Evolutionary conservation across 2,329 filamentous ascomycete genomes (phyloP).

Genomic region (Xylaria digitata): DNA sequence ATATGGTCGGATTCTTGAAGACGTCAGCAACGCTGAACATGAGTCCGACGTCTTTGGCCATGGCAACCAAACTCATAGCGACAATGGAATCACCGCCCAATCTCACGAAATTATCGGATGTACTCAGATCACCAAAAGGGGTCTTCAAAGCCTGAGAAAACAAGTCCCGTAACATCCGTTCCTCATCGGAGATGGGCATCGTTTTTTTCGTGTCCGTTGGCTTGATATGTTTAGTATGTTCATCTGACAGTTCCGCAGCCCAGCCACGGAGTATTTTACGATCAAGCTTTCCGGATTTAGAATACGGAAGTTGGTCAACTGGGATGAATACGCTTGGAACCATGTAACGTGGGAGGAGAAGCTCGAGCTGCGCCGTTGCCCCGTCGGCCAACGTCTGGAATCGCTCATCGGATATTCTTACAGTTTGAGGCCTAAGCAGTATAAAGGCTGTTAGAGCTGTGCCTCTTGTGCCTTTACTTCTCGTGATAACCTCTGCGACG

Average conservation of each 20-base stretch:
- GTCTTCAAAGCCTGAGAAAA: slow-evolving; percentile 6
- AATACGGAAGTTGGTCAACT: too few species aligned
- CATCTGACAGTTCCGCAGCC: too few species aligned
- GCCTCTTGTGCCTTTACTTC: slow-evolving; percentile 17
- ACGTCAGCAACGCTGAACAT: slow-evolving; percentile 17
- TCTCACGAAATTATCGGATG: slow-evolving; percentile 50
- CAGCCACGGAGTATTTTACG: too few species aligned
- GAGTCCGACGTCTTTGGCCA: slow-evolving; percentile 50
- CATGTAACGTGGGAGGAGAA: too few species aligned
- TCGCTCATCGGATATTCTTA: slow-evolving; percentile 15
- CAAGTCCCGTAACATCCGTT: slow-evolving; percentile 5
- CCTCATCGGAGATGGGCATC: background rate
- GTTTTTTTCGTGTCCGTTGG: too few species aligned
- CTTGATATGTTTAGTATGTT: too few species aligned
- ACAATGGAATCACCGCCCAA: slow-evolving; percentile 55
- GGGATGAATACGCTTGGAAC: too few species aligned
- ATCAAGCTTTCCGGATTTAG: too few species aligned
- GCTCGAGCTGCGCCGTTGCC: too few species aligned
- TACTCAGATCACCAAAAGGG: slow-evolving; percentile 4
- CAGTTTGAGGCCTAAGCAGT: background rate
- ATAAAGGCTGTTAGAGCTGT: slow-evolving; percentile 17
- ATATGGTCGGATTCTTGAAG: slow-evolving; percentile 23
- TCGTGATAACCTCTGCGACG: slow-evolving; percentile 56
- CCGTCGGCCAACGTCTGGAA: too few species aligned
- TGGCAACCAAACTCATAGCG: slow-evolving; percentile 56